phyloP scores from a whole-genome alignment of 768 basidiomycete species.

The Gloeophyllum trabeum region DNA sequence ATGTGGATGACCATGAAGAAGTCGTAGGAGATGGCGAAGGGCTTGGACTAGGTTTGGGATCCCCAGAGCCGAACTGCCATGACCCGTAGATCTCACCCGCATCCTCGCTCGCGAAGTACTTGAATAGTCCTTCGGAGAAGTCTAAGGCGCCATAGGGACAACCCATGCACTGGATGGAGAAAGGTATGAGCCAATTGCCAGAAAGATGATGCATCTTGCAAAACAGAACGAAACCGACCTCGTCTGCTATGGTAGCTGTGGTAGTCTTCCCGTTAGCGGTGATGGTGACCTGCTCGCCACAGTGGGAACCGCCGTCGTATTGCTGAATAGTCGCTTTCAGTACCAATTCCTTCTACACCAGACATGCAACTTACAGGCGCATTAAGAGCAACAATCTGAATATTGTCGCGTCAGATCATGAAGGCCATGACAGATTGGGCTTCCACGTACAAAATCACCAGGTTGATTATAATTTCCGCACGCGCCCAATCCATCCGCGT shows the following conservation, averaged over 20 bases:
- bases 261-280: conserved; percentile 44
- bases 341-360: no score
- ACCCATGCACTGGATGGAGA: conserved; percentile 40
- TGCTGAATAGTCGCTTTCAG: no score
- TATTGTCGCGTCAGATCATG: not conserved
- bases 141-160: conserved; percentile 55
- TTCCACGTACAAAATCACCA: not conserved
- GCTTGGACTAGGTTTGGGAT: conserved; percentile 4
- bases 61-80: conserved; percentile 30
- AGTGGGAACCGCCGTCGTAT: conserved; percentile 40
- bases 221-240: conserved; percentile 25
- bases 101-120: conserved; percentile 29
- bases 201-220: conserved; percentile 2
- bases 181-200: no score
- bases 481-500: not conserved
- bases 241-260: conserved; percentile 49
- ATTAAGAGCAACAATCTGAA: not conserved
- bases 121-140: conserved; percentile 46
- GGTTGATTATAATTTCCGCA: not conserved
- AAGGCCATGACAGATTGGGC: not conserved
- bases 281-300: conserved; percentile 54
- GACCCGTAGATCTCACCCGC: conserved; percentile 36
- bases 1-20: not conserved
- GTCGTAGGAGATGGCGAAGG: conserved; percentile 5
- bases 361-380: no score